Percentiles rank a stretch among this genome's conserved stretches.
phyloP scores from a whole-genome alignment of 768 basidiomycete species.

The Lactifluus rugatus region DNA sequence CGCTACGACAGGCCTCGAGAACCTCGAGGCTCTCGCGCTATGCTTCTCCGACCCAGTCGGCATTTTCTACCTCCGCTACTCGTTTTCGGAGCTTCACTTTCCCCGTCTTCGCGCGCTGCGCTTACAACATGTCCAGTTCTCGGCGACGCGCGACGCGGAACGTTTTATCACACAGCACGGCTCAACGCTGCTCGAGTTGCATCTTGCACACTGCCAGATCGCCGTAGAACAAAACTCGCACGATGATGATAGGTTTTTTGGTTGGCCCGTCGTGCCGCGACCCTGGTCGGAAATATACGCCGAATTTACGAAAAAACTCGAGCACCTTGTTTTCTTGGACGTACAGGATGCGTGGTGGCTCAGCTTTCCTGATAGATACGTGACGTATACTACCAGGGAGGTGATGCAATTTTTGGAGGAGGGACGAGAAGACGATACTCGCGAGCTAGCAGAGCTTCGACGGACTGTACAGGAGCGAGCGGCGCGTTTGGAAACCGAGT shows the following conservation, averaged over 20 bases:
- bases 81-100: slow-evolving; percentile 4
- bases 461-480: background rate
- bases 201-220: slow-evolving; percentile 7
- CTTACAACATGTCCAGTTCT: slow-evolving; percentile 12
- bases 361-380: slow-evolving; percentile 9
- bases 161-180: slow-evolving; percentile 2
- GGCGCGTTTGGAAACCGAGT: background rate
- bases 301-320: background rate
- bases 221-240: background rate
- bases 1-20: background rate
- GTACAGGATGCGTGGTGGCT: slow-evolving; percentile 13
- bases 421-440: slow-evolving; percentile 1
- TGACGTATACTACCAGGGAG: background rate
- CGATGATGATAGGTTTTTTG: background rate
- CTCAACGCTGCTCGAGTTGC: slow-evolving; percentile 6
- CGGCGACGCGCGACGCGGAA: slow-evolving; percentile 5
- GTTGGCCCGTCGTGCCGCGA: slow-evolving; percentile 4
- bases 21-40: slow-evolving; percentile 7
- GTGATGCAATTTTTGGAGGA: slow-evolving; percentile 9
- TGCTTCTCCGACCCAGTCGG: slow-evolving; percentile 8
- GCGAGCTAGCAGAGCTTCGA: background rate
- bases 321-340: slow-evolving; percentile 5
- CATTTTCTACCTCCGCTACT: background rate
- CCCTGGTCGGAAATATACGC: slow-evolving; percentile 8
- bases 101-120: slow-evolving; percentile 7